Base-by-base conservation (phyloP, 202 grass and related monocot genomes). In the Cymbopogon flexuosus region DNA sequence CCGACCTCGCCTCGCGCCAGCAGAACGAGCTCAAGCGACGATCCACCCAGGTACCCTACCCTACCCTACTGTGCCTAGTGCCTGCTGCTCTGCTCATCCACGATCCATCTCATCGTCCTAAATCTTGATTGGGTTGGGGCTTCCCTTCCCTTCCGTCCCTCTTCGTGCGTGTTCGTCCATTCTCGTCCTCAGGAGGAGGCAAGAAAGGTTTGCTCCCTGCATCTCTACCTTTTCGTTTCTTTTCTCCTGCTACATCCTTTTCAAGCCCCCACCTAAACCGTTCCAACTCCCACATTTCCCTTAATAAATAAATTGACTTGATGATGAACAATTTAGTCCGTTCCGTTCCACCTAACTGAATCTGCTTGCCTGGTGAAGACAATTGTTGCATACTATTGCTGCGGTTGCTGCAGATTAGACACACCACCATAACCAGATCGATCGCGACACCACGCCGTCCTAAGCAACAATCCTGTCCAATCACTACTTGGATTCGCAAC, bases 1-100 rank as follows among this genome's bases (percentile, higher is more conserved):
- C 89, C n/a, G 84, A 91, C 79, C 77, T 91, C 62, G 92, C 87
- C 27, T 46, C 70, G 77, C 83, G 89, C 31, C 45, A 4, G 0
- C 24, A 70, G 77, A 82, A 91, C 82, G 18, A 80, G 3, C 66
- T 10, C 5, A 84, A 83, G 81, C 86, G 84, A 24, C 89, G 76
- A 73, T 85, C 83, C 68, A 47, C 76, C 24, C 92, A 91, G 78
- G 92, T 88, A 29, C 45, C 4, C 4, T 14, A 14, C 43, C 12
- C 3, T 46, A 15, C 41, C 4, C 3, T 47, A 3, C 45, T 3
- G 27, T 27, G 27, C 27, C 27, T 27, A 27, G 27, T 27, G 27
- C 31, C 31, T 33, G 31, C 47, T 33, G 27, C 27, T 4, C 31
- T 33, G 31, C 31, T 33, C 31, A 3, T 33, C 31, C 31, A 27